Evolutionary conservation across 176 grass and related monocot species (phyloP).

Genomic region (Ampelocalamus luodianensis): DNA sequence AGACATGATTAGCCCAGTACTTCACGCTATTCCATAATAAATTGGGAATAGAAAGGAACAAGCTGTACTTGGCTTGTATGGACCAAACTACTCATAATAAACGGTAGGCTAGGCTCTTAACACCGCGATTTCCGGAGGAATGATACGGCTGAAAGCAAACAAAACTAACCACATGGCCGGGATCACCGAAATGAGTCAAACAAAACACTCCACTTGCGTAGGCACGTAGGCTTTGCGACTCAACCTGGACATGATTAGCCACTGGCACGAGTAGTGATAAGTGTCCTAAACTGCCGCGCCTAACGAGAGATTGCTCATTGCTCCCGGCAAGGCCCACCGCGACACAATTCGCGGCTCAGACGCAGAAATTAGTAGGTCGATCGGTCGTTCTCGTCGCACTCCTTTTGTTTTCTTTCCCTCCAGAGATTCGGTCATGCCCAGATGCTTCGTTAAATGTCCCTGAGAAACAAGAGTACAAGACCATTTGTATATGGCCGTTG

Average conservation of each 20-base stretch:
- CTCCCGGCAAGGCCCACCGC: neutral
- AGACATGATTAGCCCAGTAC: neutral
- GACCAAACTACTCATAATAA: neutral
- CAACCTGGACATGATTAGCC: neutral
- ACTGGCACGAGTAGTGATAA: neutral
- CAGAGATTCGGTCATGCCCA: neutral
- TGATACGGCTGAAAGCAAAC: conserved; percentile 37
- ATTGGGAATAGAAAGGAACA: neutral
- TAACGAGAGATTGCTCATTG: neutral
- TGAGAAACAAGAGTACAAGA: neutral
- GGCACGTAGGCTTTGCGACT: conserved; percentile 32
- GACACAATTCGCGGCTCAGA: conserved; percentile 28
- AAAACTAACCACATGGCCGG: conserved; percentile 12
- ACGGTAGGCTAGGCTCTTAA: neutral
- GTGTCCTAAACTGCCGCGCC: neutral
- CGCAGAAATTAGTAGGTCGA: conserved; percentile 7
- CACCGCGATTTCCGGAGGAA: conserved; percentile 47
- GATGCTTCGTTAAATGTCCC: neutral
- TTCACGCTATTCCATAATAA: neutral
- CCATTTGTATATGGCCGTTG: neutral
- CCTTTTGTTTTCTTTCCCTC: neutral
- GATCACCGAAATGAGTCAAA: neutral
- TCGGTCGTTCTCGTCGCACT: neutral
- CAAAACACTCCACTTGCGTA: neutral
- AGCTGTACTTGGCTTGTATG: neutral